phyloP scores from a whole-genome alignment of 179 eudicot species.

The Beta macrorhiza region DNA sequence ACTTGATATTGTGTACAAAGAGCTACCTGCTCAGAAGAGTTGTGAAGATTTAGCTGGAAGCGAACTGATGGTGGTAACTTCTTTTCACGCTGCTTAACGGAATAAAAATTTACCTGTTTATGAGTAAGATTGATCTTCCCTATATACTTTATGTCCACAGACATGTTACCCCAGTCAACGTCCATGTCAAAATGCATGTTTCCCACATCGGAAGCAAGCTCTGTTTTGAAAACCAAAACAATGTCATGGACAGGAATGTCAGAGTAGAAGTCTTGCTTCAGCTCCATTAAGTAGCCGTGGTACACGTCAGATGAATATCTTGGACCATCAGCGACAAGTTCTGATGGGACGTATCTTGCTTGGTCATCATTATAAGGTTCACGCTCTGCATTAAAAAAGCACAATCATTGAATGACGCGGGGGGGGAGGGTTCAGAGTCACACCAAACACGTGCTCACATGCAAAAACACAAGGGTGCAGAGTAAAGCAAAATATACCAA shows the following conservation, averaged over 20 bases:
- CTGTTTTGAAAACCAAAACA: constrained; percentile 44
- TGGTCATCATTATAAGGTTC: constrained; percentile 45
- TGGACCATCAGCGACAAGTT: constrained; percentile 42
- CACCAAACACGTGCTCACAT: background rate
- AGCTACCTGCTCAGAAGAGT: constrained; percentile 46
- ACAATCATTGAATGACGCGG: background rate
- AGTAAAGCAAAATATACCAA: constrained; percentile 39
- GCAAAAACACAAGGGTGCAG: background rate
- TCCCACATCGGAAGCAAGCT: constrained; percentile 50
- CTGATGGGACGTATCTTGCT: constrained; percentile 53
- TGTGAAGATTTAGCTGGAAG: constrained; percentile 16
- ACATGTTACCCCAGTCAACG: constrained; percentile 54
- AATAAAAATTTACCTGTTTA: constrained; percentile 46
- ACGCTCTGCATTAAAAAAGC: constrained; percentile 37
- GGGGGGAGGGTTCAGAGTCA: background rate
- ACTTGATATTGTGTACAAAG: constrained; percentile 60
- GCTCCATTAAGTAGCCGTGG: constrained; percentile 60
- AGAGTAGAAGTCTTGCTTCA: constrained; percentile 43
- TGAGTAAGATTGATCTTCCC: constrained; percentile 39
- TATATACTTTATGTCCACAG: constrained; percentile 41
- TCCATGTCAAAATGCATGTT: constrained; percentile 46
- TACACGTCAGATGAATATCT: constrained; percentile 32
- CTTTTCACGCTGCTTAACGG: background rate
- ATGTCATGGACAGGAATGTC: constrained; percentile 48
- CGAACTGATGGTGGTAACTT: background rate